Percentiles rank a stretch among this genome's conserved stretches.
Conservation (phyloP, 495 filamentous ascomycete genomes). For the Aspergillus bertholletiae region DNA sequence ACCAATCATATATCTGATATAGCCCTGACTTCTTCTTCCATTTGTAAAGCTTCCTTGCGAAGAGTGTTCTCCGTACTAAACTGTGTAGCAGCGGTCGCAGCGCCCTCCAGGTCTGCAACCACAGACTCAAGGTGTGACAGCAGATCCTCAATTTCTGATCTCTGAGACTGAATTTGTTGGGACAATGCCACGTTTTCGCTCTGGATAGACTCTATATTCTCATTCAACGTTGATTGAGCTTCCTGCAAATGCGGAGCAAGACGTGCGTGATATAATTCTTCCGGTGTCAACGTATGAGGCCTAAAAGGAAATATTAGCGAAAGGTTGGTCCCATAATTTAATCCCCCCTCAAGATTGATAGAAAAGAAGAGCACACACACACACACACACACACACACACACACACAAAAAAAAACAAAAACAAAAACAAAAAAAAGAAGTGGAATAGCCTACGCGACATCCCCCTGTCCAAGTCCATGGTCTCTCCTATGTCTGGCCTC, state of each 20-base stretch:
- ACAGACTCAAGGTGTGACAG: constrained; percentile 61
- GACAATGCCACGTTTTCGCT: constrained; percentile 61
- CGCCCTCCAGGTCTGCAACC: constrained; percentile 66
- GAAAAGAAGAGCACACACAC: too few relatives aligned
- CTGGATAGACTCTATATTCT: constrained; percentile 58
- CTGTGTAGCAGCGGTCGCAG: constrained; percentile 46
- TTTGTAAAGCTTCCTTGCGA: constrained; percentile 40
- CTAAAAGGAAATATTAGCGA: constrained; percentile 30
- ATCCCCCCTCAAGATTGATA: not conserved
- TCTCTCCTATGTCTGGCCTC: constrained; percentile 64
- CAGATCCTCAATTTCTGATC: constrained; percentile 68
- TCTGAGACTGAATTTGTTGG: constrained; percentile 60
- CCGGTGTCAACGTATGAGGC: constrained; percentile 72
- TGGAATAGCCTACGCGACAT: constrained; percentile 31
- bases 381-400: not conserved
- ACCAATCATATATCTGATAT: constrained; percentile 17
- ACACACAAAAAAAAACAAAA: not conserved
- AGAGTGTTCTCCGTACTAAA: constrained; percentile 37
- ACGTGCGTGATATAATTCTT: constrained; percentile 64
- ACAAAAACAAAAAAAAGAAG: constrained; percentile 5
- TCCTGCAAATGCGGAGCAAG: constrained; percentile 62
- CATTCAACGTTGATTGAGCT: constrained; percentile 58
- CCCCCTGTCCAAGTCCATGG: constrained; percentile 22
- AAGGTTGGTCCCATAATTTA: not conserved
- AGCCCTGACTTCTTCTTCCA: constrained; percentile 40